Conservation (phyloP, 345 rosid species). For the Gossypium herbaceum region DNA sequence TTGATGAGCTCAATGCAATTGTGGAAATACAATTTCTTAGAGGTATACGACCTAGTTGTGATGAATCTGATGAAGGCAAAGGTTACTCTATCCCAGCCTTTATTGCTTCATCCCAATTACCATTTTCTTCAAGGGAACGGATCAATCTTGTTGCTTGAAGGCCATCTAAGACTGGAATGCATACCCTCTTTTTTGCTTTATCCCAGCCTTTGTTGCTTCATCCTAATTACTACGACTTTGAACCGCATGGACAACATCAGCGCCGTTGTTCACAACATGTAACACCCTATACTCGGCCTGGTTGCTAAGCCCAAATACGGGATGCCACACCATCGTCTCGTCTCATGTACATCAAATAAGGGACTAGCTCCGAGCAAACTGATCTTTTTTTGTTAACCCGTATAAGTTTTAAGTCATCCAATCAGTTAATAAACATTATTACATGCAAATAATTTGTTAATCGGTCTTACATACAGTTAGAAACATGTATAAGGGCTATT, state of each 20-base stretch:
- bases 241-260: slow-evolving; percentile 73
- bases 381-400: too few relatives aligned
- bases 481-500: too few relatives aligned
- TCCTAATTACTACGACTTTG: slow-evolving; percentile 55
- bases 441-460: too few relatives aligned
- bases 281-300: too few relatives aligned
- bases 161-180: slow-evolving; percentile 93
- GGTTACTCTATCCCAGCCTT: slow-evolving; percentile 57
- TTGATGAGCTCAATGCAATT: slow-evolving; percentile 57
- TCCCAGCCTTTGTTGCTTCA: slow-evolving; percentile 53
- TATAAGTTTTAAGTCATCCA: too few relatives aligned
- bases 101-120: slow-evolving; percentile 73
- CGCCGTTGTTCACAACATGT: slow-evolving; percentile 67
- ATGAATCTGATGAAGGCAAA: slow-evolving; percentile 22
- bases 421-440: too few relatives aligned
- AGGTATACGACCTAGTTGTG: slow-evolving; percentile 16
- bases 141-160: slow-evolving; percentile 84
- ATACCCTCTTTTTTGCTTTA: slow-evolving; percentile 49
- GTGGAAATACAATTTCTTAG: slow-evolving; percentile 52
- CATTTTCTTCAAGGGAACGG: slow-evolving; percentile 74
- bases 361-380: too few relatives aligned
- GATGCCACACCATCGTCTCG: too few relatives aligned
- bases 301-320: too few relatives aligned
- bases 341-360: too few relatives aligned
- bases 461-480: too few relatives aligned